Percentiles rank a stretch among this genome's conserved stretches.
Conservation (phyloP, 2,329 filamentous ascomycete species). For the Fusarium incarnatum region DNA sequence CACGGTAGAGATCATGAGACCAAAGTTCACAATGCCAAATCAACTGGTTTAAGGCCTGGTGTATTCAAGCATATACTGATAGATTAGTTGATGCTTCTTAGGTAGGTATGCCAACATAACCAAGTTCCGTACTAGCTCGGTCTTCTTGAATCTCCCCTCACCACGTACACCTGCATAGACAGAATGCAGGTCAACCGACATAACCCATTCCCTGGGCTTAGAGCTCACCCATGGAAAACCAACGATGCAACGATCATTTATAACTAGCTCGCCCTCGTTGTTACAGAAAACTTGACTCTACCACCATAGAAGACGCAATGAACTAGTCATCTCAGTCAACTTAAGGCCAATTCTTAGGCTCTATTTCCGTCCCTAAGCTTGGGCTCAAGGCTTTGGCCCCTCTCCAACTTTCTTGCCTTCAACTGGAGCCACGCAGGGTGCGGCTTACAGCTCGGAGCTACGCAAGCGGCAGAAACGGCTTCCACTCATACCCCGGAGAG, state of each 20-base stretch:
- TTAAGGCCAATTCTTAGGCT: neutral
- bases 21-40: neutral
- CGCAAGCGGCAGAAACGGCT: neutral
- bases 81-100: neutral
- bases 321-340: neutral
- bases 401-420: neutral
- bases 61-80: neutral
- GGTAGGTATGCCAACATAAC: neutral
- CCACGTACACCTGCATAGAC: neutral
- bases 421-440: constrained; percentile 13
- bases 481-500: constrained; percentile 19
- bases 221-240: neutral
- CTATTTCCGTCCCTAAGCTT: neutral
- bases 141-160: neutral
- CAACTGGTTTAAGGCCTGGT: neutral
- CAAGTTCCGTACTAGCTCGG: neutral
- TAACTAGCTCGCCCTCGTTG: neutral
- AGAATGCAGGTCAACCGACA: neutral
- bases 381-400: neutral
- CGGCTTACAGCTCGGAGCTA: constrained; percentile 1
- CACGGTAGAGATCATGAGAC: neutral
- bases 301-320: neutral
- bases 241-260: neutral
- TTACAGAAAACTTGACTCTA: neutral
- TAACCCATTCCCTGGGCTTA: neutral